Evolutionary conservation across 129 eudicot genomes (phyloP), one percentile per base, ranked within the genome.

Genomic region (Artemisia annua): DNA sequence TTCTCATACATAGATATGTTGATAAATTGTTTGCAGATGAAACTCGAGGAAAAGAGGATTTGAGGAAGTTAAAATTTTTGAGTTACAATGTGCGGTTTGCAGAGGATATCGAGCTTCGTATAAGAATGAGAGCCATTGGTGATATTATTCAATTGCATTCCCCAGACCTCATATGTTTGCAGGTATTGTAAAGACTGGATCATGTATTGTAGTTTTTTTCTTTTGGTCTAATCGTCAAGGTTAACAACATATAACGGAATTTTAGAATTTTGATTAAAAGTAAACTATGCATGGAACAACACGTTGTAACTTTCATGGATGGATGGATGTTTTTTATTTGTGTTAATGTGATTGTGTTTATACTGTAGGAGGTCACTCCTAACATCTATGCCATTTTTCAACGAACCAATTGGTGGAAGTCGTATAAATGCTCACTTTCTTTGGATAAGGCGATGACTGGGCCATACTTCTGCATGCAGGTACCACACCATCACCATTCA

Each of bases 31-130:
- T 65, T 53, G 55, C 79, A 79, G 83, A 63, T 78, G 83, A 80
- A 65, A 71, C 66, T 64, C 78, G 13, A 28, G 10, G 55, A 12
- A 67, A 43, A 39, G 68, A 63, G 32, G 83, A 28, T 64, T 19
- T 67, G 28, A 73, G 26, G 35, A 58, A 68, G 32, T 32, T 87
- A 76, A 94, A 94, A 91, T 75, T 94, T 64, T 73, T 94, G 87
- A 85, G 87, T 69, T 94, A 94, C 64, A 94, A 94, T 78, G 85
- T 94, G 49, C 90, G 97, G 98, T 94, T 94, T 72, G 85, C 92
- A 8, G 98, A 90, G 70, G 97, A 90, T 46, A 67, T 94, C 54
- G 96, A 90, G 84, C 68, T 86, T 89, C 80, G 72, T 17, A 67
- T 78, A 69, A 86, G 98, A 82, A 90, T 94, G 98, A 80, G 75